Evolutionary conservation across 2,329 filamentous ascomycete genomes (phyloP), one percentile per base, ranked within the genome.

Genomic region (Fusarium equiseti): DNA sequence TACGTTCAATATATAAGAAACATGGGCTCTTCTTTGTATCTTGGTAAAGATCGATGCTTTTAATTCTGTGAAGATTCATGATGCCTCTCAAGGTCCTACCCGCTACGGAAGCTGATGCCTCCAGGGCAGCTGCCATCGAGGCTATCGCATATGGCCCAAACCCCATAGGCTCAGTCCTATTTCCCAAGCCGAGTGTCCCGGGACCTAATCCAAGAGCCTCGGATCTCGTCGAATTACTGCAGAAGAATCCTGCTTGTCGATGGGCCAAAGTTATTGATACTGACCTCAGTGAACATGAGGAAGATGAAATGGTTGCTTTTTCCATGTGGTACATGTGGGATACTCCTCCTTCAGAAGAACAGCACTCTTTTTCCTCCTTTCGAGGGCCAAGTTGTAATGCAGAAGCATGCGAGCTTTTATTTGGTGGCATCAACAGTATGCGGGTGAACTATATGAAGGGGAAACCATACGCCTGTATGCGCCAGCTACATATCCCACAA

Each of bases 61-160:
- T 13, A 22, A 35, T 6, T 24, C 7, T 27, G 22, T 27, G 18
- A 24, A 31, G n/a, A 35, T 24, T 29, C 15, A 16, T 13, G 11
- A 84, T 84, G 83, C 76, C 79, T 45, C 80, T 84, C 27, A 66
- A 79, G 71, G 69, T 83, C 16, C 71, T 77, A 11, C 72, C 74
- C 24, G 80, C 81, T 20, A 77, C 68, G 8, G 78, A 76, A 44
- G 75, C 75, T 40, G 83, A 84, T 70, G 79, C 79, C 22, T 56
- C 59, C 29, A 80, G 79, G 29, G 73, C 77, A 35, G 76, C 77
- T 20, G 73, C 78, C 50, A 81, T 84, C 45, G 82, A 84, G 70
- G 65, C 50, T 18, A 71, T 64, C 6, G 83, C 83, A 20, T 83
- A 82, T 61, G 76, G 72, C 2, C 71, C 74, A 11, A 79, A 75